These are phyloP conservation scores for Collybiopsis confluens DNA, from an alignment of 768 basidiomycete species.

Conservation along the genomic window DNA sequence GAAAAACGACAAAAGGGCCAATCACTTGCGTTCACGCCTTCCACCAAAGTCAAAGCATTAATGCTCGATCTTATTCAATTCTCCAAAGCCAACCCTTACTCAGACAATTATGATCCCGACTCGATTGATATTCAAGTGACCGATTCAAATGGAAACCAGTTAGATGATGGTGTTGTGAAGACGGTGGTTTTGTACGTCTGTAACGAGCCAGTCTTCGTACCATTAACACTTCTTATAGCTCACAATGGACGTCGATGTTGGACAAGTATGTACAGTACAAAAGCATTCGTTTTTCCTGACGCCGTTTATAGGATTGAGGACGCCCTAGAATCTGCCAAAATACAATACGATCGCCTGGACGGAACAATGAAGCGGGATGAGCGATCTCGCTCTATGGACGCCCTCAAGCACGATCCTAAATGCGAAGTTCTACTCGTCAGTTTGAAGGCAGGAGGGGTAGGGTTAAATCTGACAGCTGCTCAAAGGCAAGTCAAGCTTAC, in stretches of 20 bases:
- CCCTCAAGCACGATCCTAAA: slow-evolving; percentile 81
- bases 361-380: slow-evolving; percentile 98
- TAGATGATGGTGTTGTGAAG: slow-evolving; percentile 74
- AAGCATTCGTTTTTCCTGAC: not conserved
- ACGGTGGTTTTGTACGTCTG: slow-evolving; percentile 90
- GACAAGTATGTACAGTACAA: slow-evolving; percentile 59
- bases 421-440: slow-evolving; percentile 96
- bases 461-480: slow-evolving; percentile 92
- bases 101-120: slow-evolving; percentile 78
- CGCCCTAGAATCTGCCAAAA: slow-evolving; percentile 75
- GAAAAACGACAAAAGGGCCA: slow-evolving; percentile 63
- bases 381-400: slow-evolving; percentile 87
- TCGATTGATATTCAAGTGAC: slow-evolving; percentile 73
- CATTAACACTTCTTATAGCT: slow-evolving; percentile 40
- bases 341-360: slow-evolving; percentile 88
- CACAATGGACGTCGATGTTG: slow-evolving; percentile 93
- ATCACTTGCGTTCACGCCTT: slow-evolving; percentile 58
- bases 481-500: slow-evolving; percentile 35
- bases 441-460: slow-evolving; percentile 95
- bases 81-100: slow-evolving; percentile 82
- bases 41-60: slow-evolving; percentile 86
- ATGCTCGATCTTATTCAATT: slow-evolving; percentile 76
- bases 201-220: not conserved
- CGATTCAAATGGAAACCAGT: slow-evolving; percentile 64
- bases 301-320: slow-evolving; percentile 68